Evolutionary conservation across 768 basidiomycete genomes (phyloP), one percentile per base, ranked within the genome.

Genomic region (Mycena kentingensis): DNA sequence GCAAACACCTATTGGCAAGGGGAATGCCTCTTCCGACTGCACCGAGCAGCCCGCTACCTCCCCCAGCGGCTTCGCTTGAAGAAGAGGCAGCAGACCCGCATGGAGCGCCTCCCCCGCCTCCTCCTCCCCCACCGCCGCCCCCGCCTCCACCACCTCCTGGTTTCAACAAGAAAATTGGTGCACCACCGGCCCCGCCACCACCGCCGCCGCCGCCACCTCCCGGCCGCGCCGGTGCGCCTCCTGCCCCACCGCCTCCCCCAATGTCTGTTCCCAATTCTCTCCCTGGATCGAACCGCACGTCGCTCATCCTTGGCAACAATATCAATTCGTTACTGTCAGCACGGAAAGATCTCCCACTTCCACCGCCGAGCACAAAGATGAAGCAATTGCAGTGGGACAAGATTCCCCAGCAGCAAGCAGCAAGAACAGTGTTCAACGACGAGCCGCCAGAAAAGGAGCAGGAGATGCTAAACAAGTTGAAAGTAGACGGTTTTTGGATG

Each of bases 311-410:
- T 2, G 81, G 87, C 16, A 69, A 77, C 19, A 84, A 82, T 57
- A 65, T 88, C 41, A 78, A 75, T 57, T 75, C 76, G 26, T 68
- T 86, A 57, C 66, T 85, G 18, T 77, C 78, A 42, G 76, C 78
- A 38, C 88, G 93, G 43, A 98, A 98, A 70, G 91, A 93, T 63
- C 82, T 97, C 65, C 78, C 84, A 3, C 79, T 93, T 36, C 87
- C 58, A 8, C 58, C 90, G 27, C 90, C 95, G 2, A 85, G 80
- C 54, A 89, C 84, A 29, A 93, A 94, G 78, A 93, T 98, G 90
- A 98, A 98, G 67, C 94, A 98, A 67, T 75, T 99, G 49, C 95
- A 98, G 65, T 99, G 96, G 96, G 95, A 98, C 67, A 98, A 98
- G 64, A 78, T 99, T n/a, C 85, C 90, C 21, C 93, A 93, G 51